Evolutionary conservation across 495 filamentous ascomycete species (phyloP).

Genomic region (Xylaria nigripes): DNA sequence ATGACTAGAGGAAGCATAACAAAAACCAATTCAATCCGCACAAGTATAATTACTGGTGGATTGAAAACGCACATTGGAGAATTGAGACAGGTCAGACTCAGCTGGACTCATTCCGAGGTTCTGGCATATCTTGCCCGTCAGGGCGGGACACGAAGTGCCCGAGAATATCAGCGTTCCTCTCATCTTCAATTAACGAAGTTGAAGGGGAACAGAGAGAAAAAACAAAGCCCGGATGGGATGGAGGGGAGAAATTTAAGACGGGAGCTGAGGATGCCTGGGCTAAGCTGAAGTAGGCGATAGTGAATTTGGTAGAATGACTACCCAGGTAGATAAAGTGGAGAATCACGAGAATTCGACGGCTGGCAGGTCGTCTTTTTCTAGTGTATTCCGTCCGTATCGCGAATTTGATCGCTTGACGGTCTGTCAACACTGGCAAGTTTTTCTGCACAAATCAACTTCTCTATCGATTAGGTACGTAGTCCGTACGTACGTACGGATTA

Average conservation of each 20-base stretch:
- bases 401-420: not conserved
- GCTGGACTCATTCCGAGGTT: slow-evolving; percentile 51
- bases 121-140: slow-evolving; percentile 51
- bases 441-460: too few relatives aligned
- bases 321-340: too few relatives aligned
- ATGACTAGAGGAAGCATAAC: slow-evolving; percentile 56
- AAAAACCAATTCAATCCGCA: slow-evolving; percentile 1
- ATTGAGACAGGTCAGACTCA: slow-evolving; percentile 50
- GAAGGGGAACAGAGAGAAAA: slow-evolving; percentile 13
- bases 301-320: too few relatives aligned
- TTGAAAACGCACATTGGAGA: slow-evolving; percentile 44
- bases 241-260: slow-evolving; percentile 22
- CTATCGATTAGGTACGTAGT: too few relatives aligned
- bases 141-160: slow-evolving; percentile 48
- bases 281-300: not conserved
- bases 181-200: slow-evolving; percentile 31
- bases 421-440: not conserved
- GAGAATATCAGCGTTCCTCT: slow-evolving; percentile 50
- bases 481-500: too few relatives aligned
- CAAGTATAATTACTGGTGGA: not conserved
- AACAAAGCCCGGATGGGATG: slow-evolving; percentile 16
- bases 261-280: not conserved
- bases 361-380: too few relatives aligned
- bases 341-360: too few relatives aligned
- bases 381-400: too few relatives aligned